These are phyloP conservation scores for Aspergillus kassunensis DNA, from an alignment of 495 filamentous ascomycete genomes.

Conservation along the genomic window DNA sequence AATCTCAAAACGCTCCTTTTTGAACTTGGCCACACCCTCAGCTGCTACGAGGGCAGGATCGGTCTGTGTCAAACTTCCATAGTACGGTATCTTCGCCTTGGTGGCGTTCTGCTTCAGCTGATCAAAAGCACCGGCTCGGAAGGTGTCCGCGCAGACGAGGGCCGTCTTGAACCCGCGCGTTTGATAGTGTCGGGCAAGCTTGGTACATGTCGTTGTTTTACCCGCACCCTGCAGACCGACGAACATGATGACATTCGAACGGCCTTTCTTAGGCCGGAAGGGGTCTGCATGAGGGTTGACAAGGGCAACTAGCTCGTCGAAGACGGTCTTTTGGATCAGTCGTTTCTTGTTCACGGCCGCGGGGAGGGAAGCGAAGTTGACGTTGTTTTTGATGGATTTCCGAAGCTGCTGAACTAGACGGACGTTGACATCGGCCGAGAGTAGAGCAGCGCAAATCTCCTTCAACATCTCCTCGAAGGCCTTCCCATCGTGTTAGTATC, in stretches of 20 bases:
- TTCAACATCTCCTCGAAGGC: constrained; percentile 98
- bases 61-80: constrained; percentile 90
- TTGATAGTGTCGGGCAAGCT: constrained; percentile 92
- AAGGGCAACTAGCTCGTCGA: constrained; percentile 91
- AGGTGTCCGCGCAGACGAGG: constrained; percentile 96
- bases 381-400: constrained; percentile 83
- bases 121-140: constrained; percentile 96
- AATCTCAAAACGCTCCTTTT: constrained; percentile 96
- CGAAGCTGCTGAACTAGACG: constrained; percentile 88
- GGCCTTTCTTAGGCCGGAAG: constrained; percentile 96
- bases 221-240: constrained; percentile 95
- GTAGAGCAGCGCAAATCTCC: constrained; percentile 87
- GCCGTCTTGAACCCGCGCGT: constrained; percentile 90
- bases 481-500: constrained; percentile 39
- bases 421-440: constrained; percentile 96
- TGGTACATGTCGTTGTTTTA: constrained; percentile 98
- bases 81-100: constrained; percentile 98
- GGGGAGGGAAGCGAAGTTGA: constrained; percentile 90
- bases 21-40: constrained; percentile 97
- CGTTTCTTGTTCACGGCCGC: constrained; percentile 95
- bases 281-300: constrained; percentile 95
- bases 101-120: constrained; percentile 98
- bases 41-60: constrained; percentile 89
- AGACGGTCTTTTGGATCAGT: constrained; percentile 95
- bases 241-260: constrained; percentile 97